Conservation (phyloP, 225 moss, liverwort and hornwort species). For the Anthoceros angustus region DNA sequence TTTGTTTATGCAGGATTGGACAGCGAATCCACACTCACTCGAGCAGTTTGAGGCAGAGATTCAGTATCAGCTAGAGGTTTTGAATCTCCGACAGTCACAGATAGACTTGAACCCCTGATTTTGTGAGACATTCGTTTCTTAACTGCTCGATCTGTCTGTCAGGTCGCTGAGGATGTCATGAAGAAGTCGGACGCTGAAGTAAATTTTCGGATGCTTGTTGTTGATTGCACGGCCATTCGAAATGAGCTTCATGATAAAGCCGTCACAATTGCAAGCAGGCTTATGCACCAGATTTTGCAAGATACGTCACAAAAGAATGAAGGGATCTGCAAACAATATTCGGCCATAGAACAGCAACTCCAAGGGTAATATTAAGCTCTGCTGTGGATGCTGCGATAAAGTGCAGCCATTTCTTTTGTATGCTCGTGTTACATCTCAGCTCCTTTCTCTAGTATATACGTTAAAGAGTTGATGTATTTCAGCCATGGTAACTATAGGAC, state of each 20-base stretch:
- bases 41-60: conserved; percentile 46
- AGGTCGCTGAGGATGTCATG: conserved; percentile 25
- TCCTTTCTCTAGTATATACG: too few relatives aligned
- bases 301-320: conserved; percentile 14
- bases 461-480: too few relatives aligned
- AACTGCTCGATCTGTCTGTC: neutral
- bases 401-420: too few relatives aligned
- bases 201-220: conserved; percentile 37
- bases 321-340: conserved; percentile 18
- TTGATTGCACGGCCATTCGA: conserved; percentile 21
- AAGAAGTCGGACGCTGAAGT: conserved; percentile 17
- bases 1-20: conserved; percentile 24
- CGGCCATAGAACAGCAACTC: conserved; percentile 16
- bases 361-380: too few relatives aligned
- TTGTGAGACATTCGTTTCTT: too few relatives aligned
- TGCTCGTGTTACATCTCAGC: too few relatives aligned
- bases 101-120: too few relatives aligned
- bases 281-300: conserved; percentile 25
- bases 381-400: too few relatives aligned
- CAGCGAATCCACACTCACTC: conserved; percentile 21
- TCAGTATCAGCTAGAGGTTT: conserved; percentile 32
- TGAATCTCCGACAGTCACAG: too few relatives aligned
- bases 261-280: conserved; percentile 12
- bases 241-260: conserved; percentile 19
- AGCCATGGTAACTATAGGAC: too few relatives aligned